Conservation (phyloP, 1,139 yeast species). For the Kodamaea fungicola region DNA sequence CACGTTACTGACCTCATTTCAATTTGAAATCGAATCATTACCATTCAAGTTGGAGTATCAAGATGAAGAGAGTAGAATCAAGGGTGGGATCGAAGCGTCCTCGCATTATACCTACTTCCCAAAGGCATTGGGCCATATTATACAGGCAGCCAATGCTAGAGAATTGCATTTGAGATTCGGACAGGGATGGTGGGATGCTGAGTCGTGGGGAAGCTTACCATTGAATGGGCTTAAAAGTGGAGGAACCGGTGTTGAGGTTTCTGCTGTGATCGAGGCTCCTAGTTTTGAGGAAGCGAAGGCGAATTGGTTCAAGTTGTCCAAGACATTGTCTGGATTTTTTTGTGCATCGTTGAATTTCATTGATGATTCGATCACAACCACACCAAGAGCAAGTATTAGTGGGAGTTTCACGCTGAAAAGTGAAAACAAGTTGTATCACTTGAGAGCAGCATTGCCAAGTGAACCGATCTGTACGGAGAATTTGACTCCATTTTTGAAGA, state of each 20-base stretch:
- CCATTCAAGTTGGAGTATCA: constrained; percentile 32
- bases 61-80: constrained; percentile 15
- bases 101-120: constrained; percentile 74
- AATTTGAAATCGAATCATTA: constrained; percentile 58
- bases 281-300: constrained; percentile 51
- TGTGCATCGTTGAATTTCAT: constrained; percentile 94
- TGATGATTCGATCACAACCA: constrained; percentile 74
- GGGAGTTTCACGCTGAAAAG: constrained; percentile 18
- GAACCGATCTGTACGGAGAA: constrained; percentile 98
- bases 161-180: constrained; percentile 83
- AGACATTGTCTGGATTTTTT: constrained; percentile 83
- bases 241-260: constrained; percentile 93
- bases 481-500: constrained; percentile 85
- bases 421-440: constrained; percentile 44
- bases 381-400: constrained; percentile 43
- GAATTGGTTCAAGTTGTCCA: constrained; percentile 71
- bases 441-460: constrained; percentile 87
- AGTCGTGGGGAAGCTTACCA: constrained; percentile 84
- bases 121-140: constrained; percentile 71
- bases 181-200: constrained; percentile 95
- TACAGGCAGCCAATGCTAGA: constrained; percentile 62
- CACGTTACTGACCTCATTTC: constrained; percentile 62
- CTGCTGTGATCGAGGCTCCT: constrained; percentile 78
- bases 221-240: constrained; percentile 70
- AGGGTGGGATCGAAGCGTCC: constrained; percentile 17